These are phyloP conservation scores for Neonectria punicea DNA, from an alignment of 2,329 filamentous ascomycete species.

Conservation along the genomic window DNA sequence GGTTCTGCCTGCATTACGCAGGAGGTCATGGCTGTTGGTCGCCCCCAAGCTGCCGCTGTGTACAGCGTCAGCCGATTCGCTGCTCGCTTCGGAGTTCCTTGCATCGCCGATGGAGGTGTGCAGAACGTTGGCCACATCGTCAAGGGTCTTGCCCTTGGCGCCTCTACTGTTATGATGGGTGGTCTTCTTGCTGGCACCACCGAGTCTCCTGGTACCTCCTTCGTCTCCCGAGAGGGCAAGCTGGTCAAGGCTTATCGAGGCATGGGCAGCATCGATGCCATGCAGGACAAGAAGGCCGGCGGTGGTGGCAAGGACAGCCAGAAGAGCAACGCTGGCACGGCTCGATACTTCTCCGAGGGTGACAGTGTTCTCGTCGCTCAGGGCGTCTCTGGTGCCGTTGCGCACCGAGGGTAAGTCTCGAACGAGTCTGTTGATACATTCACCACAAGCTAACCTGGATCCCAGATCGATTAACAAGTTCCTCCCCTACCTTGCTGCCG, in stretches of 20 bases:
- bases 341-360: conserved; percentile 97
- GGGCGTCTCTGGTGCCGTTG: conserved; percentile 89
- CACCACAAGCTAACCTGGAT: conserved; percentile 44
- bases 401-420: conserved; percentile 72
- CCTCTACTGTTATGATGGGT: conserved; percentile 99
- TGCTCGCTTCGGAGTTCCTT: conserved; percentile 92
- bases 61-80: conserved; percentile 91
- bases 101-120: conserved; percentile 96
- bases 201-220: conserved; percentile 96
- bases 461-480: conserved; percentile 89
- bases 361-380: conserved; percentile 95
- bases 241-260: conserved; percentile 99
- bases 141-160: conserved; percentile 94
- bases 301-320: conserved; percentile 76
- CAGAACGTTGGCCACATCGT: conserved; percentile 99
- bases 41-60: conserved; percentile 93
- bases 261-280: conserved; percentile 98
- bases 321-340: conserved; percentile 92
- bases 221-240: conserved; percentile 95
- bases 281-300: conserved; percentile 98
- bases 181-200: conserved; percentile 96
- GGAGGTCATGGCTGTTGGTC: conserved; percentile 98
- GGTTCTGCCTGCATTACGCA: conserved; percentile 99
- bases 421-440: not conserved
- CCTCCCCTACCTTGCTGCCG: conserved; percentile 92